phyloP scores from a whole-genome alignment of 768 basidiomycete species.

The Podaxis mareebaensis region DNA sequence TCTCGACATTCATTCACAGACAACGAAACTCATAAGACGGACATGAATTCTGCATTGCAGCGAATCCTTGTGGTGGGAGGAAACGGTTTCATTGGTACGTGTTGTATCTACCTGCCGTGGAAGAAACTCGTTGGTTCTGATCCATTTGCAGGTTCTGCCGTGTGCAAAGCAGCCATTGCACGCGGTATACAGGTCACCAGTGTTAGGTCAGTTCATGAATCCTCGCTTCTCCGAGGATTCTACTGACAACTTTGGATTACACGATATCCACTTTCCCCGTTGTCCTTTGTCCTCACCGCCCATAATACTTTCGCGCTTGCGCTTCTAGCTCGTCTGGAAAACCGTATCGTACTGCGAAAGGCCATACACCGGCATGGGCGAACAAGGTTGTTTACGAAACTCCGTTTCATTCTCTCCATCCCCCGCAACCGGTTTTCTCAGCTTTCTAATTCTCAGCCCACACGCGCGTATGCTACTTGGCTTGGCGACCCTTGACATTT shows the following conservation, averaged over 20 bases:
- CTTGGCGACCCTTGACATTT: background rate
- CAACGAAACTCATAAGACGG: conserved; percentile 4
- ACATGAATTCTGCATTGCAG: conserved; percentile 39
- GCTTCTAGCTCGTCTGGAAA: conserved; percentile 75
- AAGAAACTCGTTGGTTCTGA: conserved; percentile 15
- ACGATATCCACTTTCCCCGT: background rate
- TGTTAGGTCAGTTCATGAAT: conserved; percentile 62
- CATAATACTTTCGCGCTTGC: background rate
- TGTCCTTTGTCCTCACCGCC: background rate
- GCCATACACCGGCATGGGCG: conserved; percentile 87
- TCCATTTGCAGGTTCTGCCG: conserved; percentile 72
- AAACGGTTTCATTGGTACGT: conserved; percentile 90
- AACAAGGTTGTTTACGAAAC: conserved; percentile 49
- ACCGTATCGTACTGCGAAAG: conserved; percentile 86
- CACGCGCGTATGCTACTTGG: background rate
- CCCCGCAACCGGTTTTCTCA: conserved; percentile 6
- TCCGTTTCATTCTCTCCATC: conserved; percentile 19
- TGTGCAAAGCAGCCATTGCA: conserved; percentile 85
- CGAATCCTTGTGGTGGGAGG: conserved; percentile 96
- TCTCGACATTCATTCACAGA: background rate
- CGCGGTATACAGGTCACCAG: conserved; percentile 87
- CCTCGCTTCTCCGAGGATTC: background rate
- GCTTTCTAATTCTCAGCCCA: background rate
- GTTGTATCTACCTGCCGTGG: conserved; percentile 7
- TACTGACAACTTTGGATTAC: background rate